Conservation (phyloP, 179 eudicot genomes). For the Sideroxylon spinosum region DNA sequence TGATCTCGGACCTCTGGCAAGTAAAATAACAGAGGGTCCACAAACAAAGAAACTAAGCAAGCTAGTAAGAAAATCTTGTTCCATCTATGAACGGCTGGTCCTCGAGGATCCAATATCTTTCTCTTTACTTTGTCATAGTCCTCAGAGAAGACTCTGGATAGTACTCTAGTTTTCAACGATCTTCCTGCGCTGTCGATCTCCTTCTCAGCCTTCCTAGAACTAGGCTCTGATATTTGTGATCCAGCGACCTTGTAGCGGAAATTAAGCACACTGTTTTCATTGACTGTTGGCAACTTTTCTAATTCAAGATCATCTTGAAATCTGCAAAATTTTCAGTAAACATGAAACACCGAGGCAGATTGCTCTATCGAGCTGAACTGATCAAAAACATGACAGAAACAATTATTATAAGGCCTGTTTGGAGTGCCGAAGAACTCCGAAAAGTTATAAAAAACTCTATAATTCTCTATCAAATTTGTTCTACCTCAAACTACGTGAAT, state of each 20-base stretch:
- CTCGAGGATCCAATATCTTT: slow-evolving; percentile 58
- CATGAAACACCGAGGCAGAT: neutral
- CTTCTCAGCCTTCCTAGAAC: neutral
- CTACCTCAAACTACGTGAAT: too few relatives aligned
- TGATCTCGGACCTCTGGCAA: slow-evolving; percentile 38
- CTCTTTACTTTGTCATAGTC: slow-evolving; percentile 41
- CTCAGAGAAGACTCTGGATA: slow-evolving; percentile 8
- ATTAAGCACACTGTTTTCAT: slow-evolving; percentile 29
- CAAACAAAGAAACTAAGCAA: slow-evolving; percentile 50
- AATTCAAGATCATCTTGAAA: slow-evolving; percentile 38
- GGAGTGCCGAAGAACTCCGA: too few relatives aligned
- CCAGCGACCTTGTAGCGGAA: slow-evolving; percentile 35
- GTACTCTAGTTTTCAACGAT: neutral
- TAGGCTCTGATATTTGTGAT: slow-evolving; percentile 6
- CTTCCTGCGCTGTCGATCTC: neutral
- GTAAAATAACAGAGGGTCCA: slow-evolving; percentile 68
- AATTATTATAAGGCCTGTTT: neutral
- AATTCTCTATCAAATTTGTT: too few relatives aligned
- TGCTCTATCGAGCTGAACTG: neutral
- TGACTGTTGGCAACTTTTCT: slow-evolving; percentile 18
- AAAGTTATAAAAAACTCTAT: too few relatives aligned
- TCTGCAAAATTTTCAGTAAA: slow-evolving; percentile 16
- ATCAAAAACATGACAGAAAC: neutral
- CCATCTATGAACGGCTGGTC: slow-evolving; percentile 43
- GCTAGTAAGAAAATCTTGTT: slow-evolving; percentile 56